Percentiles rank a stretch among this genome's conserved stretches.
These are phyloP conservation scores for Ceratorhiza oryzae-sativae DNA, from an alignment of 1,284 basidiomycete species.

Conservation along the genomic window DNA sequence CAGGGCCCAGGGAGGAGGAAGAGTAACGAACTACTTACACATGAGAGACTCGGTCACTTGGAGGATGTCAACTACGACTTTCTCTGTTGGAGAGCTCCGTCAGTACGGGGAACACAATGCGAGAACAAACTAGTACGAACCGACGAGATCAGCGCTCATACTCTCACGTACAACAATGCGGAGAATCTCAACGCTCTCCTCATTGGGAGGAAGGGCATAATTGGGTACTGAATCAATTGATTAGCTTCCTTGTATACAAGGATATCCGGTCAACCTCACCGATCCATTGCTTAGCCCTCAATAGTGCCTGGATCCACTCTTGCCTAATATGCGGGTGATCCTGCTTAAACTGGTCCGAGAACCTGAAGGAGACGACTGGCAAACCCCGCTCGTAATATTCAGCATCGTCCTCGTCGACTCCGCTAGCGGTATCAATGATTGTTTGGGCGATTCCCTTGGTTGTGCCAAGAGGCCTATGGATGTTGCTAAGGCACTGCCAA, in stretches of 20 bases:
- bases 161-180: conserved; percentile 83
- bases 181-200: conserved; percentile 77
- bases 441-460: conserved; percentile 46
- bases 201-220: conserved; percentile 78
- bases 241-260: background rate
- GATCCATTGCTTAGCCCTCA: conserved; percentile 79
- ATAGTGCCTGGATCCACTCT: conserved; percentile 84
- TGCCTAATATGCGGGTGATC: conserved; percentile 81
- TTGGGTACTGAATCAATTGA: conserved; percentile 71
- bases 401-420: conserved; percentile 57
- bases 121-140: conserved; percentile 52
- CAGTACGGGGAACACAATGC: background rate
- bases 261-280: conserved; percentile 40
- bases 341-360: conserved; percentile 77
- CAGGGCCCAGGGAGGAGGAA: background rate
- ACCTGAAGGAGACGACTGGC: conserved; percentile 90
- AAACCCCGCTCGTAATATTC: conserved; percentile 79
- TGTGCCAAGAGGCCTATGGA: conserved; percentile 59
- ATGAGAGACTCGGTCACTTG: conserved; percentile 41
- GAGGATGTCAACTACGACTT: conserved; percentile 41
- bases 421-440: conserved; percentile 51
- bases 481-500: conserved; percentile 66
- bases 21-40: conserved; percentile 34
- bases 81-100: conserved; percentile 18
- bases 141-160: conserved; percentile 69